phyloP scores from a whole-genome alignment of 768 basidiomycete genomes.

The Arthromyces matolae region DNA sequence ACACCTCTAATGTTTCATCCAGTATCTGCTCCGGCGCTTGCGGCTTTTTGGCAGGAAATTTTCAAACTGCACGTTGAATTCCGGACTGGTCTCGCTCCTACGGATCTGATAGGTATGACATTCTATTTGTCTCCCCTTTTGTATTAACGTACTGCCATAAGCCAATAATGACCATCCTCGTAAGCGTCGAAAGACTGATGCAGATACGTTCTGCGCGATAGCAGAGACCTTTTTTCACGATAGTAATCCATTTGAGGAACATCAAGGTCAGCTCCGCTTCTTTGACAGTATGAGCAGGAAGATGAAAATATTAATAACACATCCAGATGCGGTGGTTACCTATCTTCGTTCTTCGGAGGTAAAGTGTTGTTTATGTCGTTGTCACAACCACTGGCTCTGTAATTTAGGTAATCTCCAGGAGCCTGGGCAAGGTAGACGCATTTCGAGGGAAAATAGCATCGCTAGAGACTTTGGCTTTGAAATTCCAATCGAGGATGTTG shows the following conservation, averaged over 20 bases:
- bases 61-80: conserved; percentile 70
- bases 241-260: too few relatives aligned
- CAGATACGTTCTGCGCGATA: too few relatives aligned
- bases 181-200: conserved; percentile 53
- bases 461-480: conserved; percentile 50
- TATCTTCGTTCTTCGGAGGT: conserved; percentile 58
- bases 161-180: conserved; percentile 36
- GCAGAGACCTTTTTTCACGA: too few relatives aligned
- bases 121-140: neutral
- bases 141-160: neutral
- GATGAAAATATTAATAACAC: too few relatives aligned
- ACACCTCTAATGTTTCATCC: too few relatives aligned
- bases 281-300: too few relatives aligned
- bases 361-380: conserved; percentile 1
- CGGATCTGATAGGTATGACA: conserved; percentile 34
- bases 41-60: conserved; percentile 72
- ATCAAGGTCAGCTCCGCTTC: too few relatives aligned
- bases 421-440: conserved; percentile 80
- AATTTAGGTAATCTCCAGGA: conserved; percentile 43
- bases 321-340: too few relatives aligned
- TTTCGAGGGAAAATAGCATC: conserved; percentile 53
- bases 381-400: too few relatives aligned
- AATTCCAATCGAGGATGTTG: conserved; percentile 32
- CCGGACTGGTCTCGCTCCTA: conserved; percentile 40
- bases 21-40: conserved; percentile 59